These are phyloP conservation scores for Asclepias syriaca DNA, from an alignment of 257 asterid genomes.

Conservation along the genomic window DNA sequence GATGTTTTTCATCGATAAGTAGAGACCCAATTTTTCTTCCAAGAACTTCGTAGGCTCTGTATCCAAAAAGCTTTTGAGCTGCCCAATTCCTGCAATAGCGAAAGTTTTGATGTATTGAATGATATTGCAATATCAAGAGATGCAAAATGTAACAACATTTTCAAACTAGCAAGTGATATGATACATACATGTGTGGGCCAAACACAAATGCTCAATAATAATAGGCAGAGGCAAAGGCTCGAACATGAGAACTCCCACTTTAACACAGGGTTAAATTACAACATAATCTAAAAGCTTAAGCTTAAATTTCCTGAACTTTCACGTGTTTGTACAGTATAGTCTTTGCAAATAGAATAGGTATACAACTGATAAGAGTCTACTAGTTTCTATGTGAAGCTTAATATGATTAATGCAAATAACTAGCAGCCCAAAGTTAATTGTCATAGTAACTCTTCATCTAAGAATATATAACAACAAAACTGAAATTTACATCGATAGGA, in stretches of 20 bases:
- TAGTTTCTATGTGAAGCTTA: not conserved
- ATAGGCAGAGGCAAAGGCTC: too few relatives aligned
- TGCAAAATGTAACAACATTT: not conserved
- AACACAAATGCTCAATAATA: too few relatives aligned
- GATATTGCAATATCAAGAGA: not conserved
- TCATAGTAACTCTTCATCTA: not conserved
- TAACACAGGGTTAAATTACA: too few relatives aligned
- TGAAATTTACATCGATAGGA: not conserved
- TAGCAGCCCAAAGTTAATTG: not conserved
- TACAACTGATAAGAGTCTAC: not conserved
- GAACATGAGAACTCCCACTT: too few relatives aligned
- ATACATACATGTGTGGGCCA: too few relatives aligned
- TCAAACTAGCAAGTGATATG: too few relatives aligned
- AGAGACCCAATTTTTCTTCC: slow-evolving; percentile 40
- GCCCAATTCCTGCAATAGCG: slow-evolving; percentile 53
- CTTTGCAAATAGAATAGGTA: not conserved
- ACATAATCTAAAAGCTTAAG: too few relatives aligned
- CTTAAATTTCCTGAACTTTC: too few relatives aligned
- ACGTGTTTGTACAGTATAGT: too few relatives aligned
- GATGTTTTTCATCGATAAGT: slow-evolving; percentile 43
- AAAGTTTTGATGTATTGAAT: not conserved
- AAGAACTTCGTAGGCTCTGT: slow-evolving; percentile 51
- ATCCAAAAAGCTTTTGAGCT: slow-evolving; percentile 72
- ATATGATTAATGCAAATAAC: not conserved
- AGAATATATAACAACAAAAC: not conserved